These are phyloP conservation scores for Elaeis guineensis DNA, from an alignment of 176 grass and related monocot genomes.

Conservation along the genomic window DNA sequence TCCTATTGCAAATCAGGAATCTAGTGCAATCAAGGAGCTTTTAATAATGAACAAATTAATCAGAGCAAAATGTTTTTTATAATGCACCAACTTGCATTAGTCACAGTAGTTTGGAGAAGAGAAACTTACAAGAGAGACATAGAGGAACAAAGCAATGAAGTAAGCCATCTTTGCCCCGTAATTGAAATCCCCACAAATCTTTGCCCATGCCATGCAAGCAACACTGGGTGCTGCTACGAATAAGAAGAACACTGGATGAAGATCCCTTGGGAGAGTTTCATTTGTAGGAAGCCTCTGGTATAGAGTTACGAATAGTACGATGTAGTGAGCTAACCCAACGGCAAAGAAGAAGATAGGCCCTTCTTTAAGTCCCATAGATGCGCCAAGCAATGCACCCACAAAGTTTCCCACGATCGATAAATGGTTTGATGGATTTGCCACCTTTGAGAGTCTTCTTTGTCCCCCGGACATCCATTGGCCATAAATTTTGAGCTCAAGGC, in stretches of 20 bases:
- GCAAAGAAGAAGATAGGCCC: slow-evolving; percentile 87
- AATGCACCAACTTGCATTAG: no score
- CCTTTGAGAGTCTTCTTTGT: slow-evolving; percentile 55
- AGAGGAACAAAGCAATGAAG: slow-evolving; percentile 93
- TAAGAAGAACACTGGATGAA: slow-evolving; percentile 96
- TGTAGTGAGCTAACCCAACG: slow-evolving; percentile 78
- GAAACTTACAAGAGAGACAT: slow-evolving; percentile 66
- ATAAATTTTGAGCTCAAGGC: slow-evolving; percentile 88
- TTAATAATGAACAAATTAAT: no score
- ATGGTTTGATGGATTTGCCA: slow-evolving; percentile 86
- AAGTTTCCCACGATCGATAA: slow-evolving; percentile 92
- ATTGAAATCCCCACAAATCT: slow-evolving; percentile 63
- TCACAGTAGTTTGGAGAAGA: no score
- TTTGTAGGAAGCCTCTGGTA: slow-evolving; percentile 92
- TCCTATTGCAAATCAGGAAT: no score
- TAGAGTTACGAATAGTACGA: slow-evolving; percentile 87
- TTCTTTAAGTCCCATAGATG: slow-evolving; percentile 62
- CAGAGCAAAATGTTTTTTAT: no score
- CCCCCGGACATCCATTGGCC: slow-evolving; percentile 96
- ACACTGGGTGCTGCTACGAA: slow-evolving; percentile 83
- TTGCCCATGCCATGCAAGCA: slow-evolving; percentile 83
- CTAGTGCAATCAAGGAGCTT: no score
- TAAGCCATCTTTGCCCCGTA: slow-evolving; percentile 51
- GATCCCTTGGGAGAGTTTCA: slow-evolving; percentile 77
- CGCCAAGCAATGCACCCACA: slow-evolving; percentile 70